Conservation (phyloP, 495 filamentous ascomycete species). For the Aspergillus sclerotioniger region DNA sequence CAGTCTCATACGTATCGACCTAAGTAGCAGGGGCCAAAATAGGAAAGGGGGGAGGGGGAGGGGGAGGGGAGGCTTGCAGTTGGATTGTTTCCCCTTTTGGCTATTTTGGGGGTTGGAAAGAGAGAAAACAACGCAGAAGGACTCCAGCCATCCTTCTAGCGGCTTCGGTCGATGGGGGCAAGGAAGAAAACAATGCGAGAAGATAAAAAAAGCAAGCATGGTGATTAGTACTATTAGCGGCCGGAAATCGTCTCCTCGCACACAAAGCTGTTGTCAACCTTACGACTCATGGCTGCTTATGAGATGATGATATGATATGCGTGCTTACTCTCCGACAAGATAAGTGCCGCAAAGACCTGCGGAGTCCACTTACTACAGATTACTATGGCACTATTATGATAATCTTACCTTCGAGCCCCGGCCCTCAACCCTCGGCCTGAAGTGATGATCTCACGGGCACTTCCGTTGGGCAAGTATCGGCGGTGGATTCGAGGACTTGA, state of each 20-base stretch:
- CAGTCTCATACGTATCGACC: no score
- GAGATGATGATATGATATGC: neutral
- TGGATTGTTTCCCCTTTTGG: no score
- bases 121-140: no score
- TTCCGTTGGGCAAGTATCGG: constrained; percentile 19
- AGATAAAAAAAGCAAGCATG: neutral
- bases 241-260: neutral
- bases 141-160: neutral
- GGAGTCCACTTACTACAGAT: neutral
- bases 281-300: neutral
- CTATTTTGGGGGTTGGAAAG: no score
- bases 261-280: neutral
- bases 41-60: no score
- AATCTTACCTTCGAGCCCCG: neutral
- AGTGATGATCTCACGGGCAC: constrained; percentile 4
- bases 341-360: neutral
- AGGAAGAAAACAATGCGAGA: neutral
- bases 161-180: neutral
- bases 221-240: neutral
- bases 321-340: neutral
- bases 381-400: neutral
- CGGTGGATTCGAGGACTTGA: constrained; percentile 13
- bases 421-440: neutral
- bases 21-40: no score
- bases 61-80: no score